Evolutionary conservation across 2,329 filamentous ascomycete species (phyloP).

Genomic region (Calonectria pseudoturangicola): DNA sequence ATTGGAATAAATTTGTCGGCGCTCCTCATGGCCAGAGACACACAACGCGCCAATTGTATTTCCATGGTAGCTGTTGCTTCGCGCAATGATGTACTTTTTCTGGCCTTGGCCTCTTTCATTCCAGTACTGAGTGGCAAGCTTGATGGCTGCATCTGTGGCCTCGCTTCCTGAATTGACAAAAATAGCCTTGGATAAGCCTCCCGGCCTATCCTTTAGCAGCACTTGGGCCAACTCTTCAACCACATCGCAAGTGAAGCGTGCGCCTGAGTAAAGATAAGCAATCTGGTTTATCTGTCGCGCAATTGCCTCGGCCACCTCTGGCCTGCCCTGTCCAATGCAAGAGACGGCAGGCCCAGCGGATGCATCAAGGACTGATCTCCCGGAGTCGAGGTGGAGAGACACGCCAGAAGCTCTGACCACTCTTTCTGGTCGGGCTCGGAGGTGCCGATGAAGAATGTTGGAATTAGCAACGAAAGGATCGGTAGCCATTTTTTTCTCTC

Average conservation of each 20-base stretch:
- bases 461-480: constrained; percentile 14
- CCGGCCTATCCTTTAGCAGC: constrained; percentile 50
- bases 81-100: constrained; percentile 64
- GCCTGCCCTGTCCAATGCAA: constrained; percentile 24
- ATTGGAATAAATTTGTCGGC: constrained; percentile 38
- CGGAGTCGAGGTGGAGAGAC: constrained; percentile 21
- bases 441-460: constrained; percentile 24
- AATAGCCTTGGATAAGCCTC: constrained; percentile 51
- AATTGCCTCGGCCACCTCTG: constrained; percentile 23
- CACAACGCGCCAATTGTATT: constrained; percentile 69
- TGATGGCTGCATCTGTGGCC: constrained; percentile 68
- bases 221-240: constrained; percentile 56
- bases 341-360: constrained; percentile 28
- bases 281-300: constrained; percentile 34
- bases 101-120: constrained; percentile 61
- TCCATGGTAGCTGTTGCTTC: constrained; percentile 69
- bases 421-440: constrained; percentile 14
- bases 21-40: constrained; percentile 55
- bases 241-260: constrained; percentile 43
- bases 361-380: constrained; percentile 16
- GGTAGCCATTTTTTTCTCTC: not conserved
- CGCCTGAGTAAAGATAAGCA: constrained; percentile 43
- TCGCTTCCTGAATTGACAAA: constrained; percentile 55
- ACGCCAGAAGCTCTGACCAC: constrained; percentile 18
- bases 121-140: constrained; percentile 69